Evolutionary conservation across 768 basidiomycete genomes (phyloP).

Genomic region (Phylloporus rhodoxanthus): DNA sequence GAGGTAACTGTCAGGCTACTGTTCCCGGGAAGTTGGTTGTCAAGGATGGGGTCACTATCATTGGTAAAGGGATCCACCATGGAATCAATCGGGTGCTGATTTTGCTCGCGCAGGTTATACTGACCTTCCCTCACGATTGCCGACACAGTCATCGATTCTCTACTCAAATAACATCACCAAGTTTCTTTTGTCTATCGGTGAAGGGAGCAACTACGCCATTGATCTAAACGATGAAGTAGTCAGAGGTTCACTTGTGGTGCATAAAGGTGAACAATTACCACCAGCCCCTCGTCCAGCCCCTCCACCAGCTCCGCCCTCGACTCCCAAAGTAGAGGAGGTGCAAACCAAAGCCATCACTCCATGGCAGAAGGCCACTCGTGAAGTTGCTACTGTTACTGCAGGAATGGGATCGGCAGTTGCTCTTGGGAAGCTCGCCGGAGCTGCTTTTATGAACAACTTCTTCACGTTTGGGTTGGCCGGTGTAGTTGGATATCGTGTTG

Average conservation of each 20-base stretch:
- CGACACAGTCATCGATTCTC: constrained; percentile 82
- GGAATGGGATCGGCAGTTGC: constrained; percentile 72
- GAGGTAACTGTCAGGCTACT: constrained; percentile 86
- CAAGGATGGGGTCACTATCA: constrained; percentile 74
- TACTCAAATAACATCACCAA: constrained; percentile 92
- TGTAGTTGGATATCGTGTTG: constrained; percentile 80
- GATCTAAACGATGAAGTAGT: constrained; percentile 81
- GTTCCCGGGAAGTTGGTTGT: constrained; percentile 66
- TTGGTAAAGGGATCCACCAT: constrained; percentile 42
- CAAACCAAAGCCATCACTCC: constrained; percentile 63
- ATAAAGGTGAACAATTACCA: constrained; percentile 59
- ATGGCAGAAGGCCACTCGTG: constrained; percentile 75
- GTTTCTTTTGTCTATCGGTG: constrained; percentile 76
- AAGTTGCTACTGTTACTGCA: constrained; percentile 66
- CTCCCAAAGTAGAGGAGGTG: constrained; percentile 41
- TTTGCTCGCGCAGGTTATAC: constrained; percentile 53
- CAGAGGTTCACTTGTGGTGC: constrained; percentile 71
- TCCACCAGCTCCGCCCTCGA: constrained; percentile 51
- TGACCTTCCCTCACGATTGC: constrained; percentile 81
- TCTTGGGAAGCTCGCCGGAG: constrained; percentile 73
- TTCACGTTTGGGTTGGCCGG: constrained; percentile 86
- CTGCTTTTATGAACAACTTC: constrained; percentile 83
- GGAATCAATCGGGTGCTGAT: constrained; percentile 5
- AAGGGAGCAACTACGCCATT: constrained; percentile 54
- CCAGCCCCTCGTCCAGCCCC: constrained; percentile 66